Conservation (phyloP, 805 yeast genomes). For the Saturnispora mendoncae region DNA sequence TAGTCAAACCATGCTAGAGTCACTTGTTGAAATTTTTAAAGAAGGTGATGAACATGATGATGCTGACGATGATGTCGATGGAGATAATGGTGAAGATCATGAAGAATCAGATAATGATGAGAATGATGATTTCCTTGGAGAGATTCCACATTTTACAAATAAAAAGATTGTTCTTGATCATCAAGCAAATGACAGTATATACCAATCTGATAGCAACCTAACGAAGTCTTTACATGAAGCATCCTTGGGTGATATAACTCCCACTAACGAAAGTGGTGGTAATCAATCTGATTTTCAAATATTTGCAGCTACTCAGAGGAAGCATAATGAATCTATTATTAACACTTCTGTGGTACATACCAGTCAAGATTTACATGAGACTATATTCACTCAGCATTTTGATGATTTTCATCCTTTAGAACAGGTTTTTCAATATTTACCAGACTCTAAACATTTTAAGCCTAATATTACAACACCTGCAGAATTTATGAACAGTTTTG, state of each 20-base stretch:
- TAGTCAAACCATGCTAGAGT: no score
- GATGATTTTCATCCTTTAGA: constrained; percentile 1
- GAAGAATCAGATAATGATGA: background rate
- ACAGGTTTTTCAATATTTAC: background rate
- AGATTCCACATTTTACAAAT: constrained; percentile 17
- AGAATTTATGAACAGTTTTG: constrained; percentile 30
- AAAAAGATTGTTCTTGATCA: no score
- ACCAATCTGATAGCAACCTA: no score
- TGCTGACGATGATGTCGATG: constrained; percentile 10
- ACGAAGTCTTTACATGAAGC: constrained; percentile 9
- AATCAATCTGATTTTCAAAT: constrained; percentile 2
- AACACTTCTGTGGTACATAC: background rate
- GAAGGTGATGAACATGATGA: constrained; percentile 11
- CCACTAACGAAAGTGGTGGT: background rate
- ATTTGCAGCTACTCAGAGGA: constrained; percentile 5
- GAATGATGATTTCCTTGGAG: constrained; percentile 18
- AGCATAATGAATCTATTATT: background rate
- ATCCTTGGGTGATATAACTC: background rate
- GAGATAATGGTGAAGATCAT: background rate
- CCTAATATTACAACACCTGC: constrained; percentile 15
- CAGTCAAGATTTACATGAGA: background rate
- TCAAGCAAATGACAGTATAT: no score
- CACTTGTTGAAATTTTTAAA: background rate
- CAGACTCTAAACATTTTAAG: constrained; percentile 4
- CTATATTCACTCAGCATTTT: background rate